A percentile compares a stretch with the other conserved stretches of the same genome.
phyloP scores from a whole-genome alignment of 805 yeast genomes.

The Barnettozyma botsteinii region DNA sequence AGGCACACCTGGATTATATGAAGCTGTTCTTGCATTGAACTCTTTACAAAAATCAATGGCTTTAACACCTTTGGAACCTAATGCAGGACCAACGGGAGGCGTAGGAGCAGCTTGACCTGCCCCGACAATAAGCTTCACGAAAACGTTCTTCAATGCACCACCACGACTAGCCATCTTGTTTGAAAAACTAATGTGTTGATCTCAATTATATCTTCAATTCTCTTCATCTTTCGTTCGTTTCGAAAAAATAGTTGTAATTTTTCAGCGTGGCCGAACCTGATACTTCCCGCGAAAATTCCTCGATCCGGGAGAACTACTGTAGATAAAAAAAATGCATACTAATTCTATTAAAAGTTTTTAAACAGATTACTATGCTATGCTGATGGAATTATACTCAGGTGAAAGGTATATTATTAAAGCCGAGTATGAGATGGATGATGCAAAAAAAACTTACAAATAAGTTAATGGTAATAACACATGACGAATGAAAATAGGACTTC shows the following conservation, averaged over 20 bases:
- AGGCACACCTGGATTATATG: slow-evolving; percentile 79
- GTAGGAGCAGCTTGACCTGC: slow-evolving; percentile 99
- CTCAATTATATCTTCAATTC: too few relatives aligned
- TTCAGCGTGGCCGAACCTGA: neutral
- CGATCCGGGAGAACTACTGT: neutral
- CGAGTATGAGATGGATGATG: neutral
- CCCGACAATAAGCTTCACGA: slow-evolving; percentile 87
- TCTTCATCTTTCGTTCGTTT: neutral
- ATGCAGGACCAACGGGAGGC: slow-evolving; percentile 98
- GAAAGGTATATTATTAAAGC: too few relatives aligned
- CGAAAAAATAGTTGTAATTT: neutral
- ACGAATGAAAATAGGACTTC: neutral
- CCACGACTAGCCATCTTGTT: slow-evolving; percentile 23
- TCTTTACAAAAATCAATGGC: slow-evolving; percentile 98
- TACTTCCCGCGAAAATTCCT: neutral
- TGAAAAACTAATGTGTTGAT: neutral
- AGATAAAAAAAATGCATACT: neutral
- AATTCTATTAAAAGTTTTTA: neutral
- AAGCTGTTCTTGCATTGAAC: slow-evolving; percentile 94
- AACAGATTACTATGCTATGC: neutral
- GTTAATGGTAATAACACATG: neutral
- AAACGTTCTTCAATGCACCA: slow-evolving; percentile 33
- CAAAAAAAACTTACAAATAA: neutral
- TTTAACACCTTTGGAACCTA: slow-evolving; percentile 97
- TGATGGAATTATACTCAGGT: neutral